Base-by-base conservation (phyloP, 768 basidiomycete genomes). In the Mycena epipterygia region DNA sequence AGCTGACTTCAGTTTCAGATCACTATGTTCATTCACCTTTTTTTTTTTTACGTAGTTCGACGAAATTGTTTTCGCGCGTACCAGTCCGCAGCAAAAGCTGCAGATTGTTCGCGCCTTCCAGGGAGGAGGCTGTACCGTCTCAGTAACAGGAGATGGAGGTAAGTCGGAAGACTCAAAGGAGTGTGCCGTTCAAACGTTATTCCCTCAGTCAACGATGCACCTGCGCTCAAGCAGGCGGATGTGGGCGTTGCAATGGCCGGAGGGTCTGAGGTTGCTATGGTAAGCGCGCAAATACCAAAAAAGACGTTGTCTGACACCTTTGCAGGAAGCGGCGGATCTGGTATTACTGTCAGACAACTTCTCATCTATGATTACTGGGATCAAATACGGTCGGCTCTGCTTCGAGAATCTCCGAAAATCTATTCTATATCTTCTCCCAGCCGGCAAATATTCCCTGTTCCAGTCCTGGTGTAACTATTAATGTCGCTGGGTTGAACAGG, bases 351-450 rank as follows among this genome's bases (percentile, higher is more conserved):
- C 67, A 3, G 88, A 90, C 64, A 89, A 91, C 76, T 90, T 93
- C 72, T 87, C 89, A 1, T 88, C 89, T 1, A 91, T 92, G 68
- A 84, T 89, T 56, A 84, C 85, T 49, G 91, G 89, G 2, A 87
- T 92, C 73, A 84, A 90, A 77, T 90, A 91, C 76, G 91, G 91
- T 70, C 88, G 89, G 41, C 82, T 90, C 17, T 87, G 89, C 21
- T 91, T 88, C 73, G 90, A 91, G 75, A 92, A 92, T 73, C 81
- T 92, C 37, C 86, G 88, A 81, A 88, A 90, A 81, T 80, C 86
- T 19, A 84, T 85, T 7, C 69, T 88, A n/a, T 87, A 88, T 62
- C 78, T 88, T 17, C 77, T 88, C 46, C 86, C 86, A 11, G 87
- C 86, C 46, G 86, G 87, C 75, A 82, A 83, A 79, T 89, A 79